Evolutionary conservation across 116 monocot species (phyloP).

Genomic region (Iris pallida): DNA sequence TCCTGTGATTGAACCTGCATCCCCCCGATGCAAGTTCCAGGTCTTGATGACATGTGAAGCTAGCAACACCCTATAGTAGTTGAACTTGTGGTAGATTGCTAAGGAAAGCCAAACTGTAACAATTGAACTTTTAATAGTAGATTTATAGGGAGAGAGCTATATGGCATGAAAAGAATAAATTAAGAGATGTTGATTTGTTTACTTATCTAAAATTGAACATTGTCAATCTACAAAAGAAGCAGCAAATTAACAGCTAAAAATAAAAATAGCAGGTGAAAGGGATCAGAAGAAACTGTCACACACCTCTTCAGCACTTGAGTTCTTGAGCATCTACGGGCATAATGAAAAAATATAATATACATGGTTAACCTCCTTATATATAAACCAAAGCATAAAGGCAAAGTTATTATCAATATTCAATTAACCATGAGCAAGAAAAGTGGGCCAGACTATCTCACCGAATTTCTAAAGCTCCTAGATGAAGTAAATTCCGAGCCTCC

Average conservation of each 20-base stretch:
- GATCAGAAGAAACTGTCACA: background rate
- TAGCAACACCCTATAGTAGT: too few species aligned
- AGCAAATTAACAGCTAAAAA: background rate
- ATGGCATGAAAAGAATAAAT: background rate
- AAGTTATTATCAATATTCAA: background rate
- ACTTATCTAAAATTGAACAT: background rate
- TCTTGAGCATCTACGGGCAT: conserved; percentile 25
- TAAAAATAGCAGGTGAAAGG: background rate
- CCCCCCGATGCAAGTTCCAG: too few species aligned
- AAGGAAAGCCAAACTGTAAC: background rate
- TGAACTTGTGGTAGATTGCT: too few species aligned
- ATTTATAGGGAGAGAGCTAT: too few species aligned
- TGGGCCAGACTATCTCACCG: conserved; percentile 11
- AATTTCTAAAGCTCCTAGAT: conserved; percentile 12
- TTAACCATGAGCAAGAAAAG: background rate
- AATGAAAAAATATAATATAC: background rate
- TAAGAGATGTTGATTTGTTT: background rate
- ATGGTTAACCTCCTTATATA: background rate
- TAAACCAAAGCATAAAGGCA: background rate
- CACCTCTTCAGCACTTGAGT: conserved; percentile 33
- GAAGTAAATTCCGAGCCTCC: conserved; percentile 20
- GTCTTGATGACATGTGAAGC: too few species aligned
- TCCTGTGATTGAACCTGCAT: too few species aligned
- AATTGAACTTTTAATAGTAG: background rate
- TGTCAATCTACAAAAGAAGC: background rate